A percentile compares a stretch with the other conserved stretches of the same genome.
phyloP scores from a whole-genome alignment of 345 rosid species.

The Kandelia obovata region DNA sequence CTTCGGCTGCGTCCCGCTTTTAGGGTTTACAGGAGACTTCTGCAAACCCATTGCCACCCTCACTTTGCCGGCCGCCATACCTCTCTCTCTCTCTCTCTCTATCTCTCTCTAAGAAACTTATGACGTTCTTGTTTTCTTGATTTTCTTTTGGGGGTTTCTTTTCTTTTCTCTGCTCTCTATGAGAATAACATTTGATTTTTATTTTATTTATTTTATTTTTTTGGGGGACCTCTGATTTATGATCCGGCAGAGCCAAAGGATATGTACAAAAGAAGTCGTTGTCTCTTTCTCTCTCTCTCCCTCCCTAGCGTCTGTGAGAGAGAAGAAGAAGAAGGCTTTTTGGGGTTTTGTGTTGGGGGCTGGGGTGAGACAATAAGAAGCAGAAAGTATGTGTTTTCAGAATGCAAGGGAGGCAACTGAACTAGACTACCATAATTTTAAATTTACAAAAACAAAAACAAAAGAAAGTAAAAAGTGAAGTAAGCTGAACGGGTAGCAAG shows the following conservation, averaged over 20 bases:
- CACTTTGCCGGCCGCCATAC: conserved; percentile 89
- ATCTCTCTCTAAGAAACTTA: not conserved
- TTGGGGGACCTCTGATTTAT: not conserved
- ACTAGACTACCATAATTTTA: not conserved
- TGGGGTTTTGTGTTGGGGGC: not conserved
- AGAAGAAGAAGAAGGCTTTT: not conserved
- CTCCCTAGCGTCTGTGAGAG: not conserved
- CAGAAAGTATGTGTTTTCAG: not conserved
- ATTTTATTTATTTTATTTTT: no score
- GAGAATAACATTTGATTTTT: no score
- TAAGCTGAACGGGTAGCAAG: conserved; percentile 9
- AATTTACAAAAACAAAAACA: no score
- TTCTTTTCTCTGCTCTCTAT: no score
- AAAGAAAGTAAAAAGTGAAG: not conserved
- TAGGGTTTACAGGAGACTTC: conserved; percentile 54
- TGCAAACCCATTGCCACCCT: conserved; percentile 81
- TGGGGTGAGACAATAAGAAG: not conserved
- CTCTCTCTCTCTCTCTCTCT: not conserved
- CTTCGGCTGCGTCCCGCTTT: conserved; percentile 26
- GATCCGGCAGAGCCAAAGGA: not conserved
- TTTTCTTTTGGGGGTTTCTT: no score
- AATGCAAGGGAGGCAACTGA: conserved; percentile 18
- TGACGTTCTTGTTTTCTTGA: no score
- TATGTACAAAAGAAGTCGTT: no score
- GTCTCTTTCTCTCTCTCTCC: no score